Evolutionary conservation across 768 basidiomycete genomes (phyloP), one percentile per base, ranked within the genome.

Genomic region (Strobilomyces dryophilus): DNA sequence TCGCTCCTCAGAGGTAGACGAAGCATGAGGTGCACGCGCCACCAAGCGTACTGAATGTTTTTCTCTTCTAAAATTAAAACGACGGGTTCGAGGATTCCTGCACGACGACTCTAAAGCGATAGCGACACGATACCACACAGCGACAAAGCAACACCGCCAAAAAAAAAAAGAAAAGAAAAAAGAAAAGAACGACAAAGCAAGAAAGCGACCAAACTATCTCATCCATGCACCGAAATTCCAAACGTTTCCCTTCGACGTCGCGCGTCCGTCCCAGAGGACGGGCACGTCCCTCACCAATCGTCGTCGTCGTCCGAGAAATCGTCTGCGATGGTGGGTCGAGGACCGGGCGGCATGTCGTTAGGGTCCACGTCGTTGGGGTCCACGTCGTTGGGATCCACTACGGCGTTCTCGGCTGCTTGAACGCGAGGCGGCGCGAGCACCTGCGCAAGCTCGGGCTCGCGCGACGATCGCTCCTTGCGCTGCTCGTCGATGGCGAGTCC

Each of bases 401-500:
- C 32, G 0, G n/a, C 8, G 15, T 6, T 34, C 17, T 1, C n/a
- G 17, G 6, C 42, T 8, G 47, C 9, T n/a, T 29, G 45, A 14
- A 40, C 36, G 29, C 39, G 36, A 5, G 52, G 61, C 12, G 53
- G 58, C 7, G 48, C 58, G 1, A 66, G 55, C 14, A 56, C 34
- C 21, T 51, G 51, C 14, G 53, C 54, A 37, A 60, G 48, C 8
- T 36, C 47, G 5, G 63, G 58, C 11, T 58, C 44, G 15, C 47
- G 47, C 34, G 56, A 49, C 15, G 21, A 8, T 1, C 69, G 67
- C 6, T 54, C 18, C 27, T 51, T 58, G 51, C 62, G 66, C 49
- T 79, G 79, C 51, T 81, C 76, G 46, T 79, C 77, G 26, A 81
- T 78, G 18, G 76, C 57, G 14, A 58, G 60, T 3, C 74, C 76